Conservation (phyloP, 2,329 filamentous ascomycete species). For the Aspergillus calidoustus region DNA sequence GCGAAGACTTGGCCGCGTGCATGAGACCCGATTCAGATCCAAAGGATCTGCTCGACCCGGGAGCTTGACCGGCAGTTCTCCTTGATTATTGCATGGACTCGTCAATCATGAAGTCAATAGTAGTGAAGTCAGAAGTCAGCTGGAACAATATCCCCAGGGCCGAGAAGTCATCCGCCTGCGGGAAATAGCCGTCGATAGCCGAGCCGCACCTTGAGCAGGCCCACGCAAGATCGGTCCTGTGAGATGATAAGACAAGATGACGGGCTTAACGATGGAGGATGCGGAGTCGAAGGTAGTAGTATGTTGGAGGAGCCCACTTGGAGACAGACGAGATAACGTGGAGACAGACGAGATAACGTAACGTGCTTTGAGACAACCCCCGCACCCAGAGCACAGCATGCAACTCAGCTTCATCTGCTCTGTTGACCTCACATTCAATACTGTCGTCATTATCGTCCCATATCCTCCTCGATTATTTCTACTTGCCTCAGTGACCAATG, state of each 20-base stretch:
- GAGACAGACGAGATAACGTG: constrained; percentile 2
- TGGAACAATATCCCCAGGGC: constrained; percentile 4
- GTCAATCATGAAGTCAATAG: neutral
- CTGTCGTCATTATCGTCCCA: neutral
- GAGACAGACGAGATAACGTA: constrained; percentile 3
- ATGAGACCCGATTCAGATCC: neutral
- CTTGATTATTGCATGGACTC: neutral
- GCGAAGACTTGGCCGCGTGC: neutral
- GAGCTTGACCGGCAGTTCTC: neutral
- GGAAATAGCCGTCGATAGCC: constrained; percentile 12
- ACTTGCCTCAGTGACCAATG: constrained; percentile 13
- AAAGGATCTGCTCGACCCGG: constrained; percentile 3
- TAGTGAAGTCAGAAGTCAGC: constrained; percentile 16
- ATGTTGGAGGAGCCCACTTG: constrained; percentile 3
- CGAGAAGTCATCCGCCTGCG: neutral
- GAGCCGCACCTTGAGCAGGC: neutral
- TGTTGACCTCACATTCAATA: neutral
- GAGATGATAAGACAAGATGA: constrained; percentile 7
- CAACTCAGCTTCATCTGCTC: neutral
- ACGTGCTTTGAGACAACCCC: neutral
- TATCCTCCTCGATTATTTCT: neutral
- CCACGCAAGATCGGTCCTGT: neutral
- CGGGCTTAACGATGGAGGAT: neutral
- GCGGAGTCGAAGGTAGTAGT: too few relatives aligned
- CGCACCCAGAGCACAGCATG: neutral